phyloP scores from a whole-genome alignment of 768 basidiomycete species.

The Auricularia sp. region DNA sequence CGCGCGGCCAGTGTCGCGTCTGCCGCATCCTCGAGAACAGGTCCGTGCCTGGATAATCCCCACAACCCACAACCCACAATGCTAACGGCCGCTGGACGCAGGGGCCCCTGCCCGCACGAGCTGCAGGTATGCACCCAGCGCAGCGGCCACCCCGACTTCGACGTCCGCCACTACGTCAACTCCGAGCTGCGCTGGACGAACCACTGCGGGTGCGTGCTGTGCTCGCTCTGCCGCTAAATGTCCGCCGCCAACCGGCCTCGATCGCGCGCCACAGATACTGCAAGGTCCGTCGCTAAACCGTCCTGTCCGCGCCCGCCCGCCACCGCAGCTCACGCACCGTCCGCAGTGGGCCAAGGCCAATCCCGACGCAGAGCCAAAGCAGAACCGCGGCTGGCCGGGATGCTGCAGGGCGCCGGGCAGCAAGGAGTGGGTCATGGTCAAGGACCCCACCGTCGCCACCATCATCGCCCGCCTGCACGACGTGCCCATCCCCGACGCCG shows the following conservation, averaged over 20 bases:
- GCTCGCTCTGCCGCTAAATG: not conserved
- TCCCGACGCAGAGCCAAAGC: conserved; percentile 39
- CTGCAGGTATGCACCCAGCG: conserved; percentile 61
- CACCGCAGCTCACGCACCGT: conserved; percentile 4
- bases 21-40: conserved; percentile 70
- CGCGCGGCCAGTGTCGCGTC: conserved; percentile 59
- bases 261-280: conserved; percentile 71
- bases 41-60: conserved; percentile 7
- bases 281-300: conserved; percentile 43
- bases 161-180: conserved; percentile 72
- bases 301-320: not conserved
- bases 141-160: conserved; percentile 60
- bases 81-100: conserved; percentile 9
- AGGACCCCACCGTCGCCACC: conserved; percentile 73
- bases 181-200: conserved; percentile 57
- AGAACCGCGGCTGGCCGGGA: conserved; percentile 77
- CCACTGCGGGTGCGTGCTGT: conserved; percentile 3
- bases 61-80: not conserved
- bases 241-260: conserved; percentile 57
- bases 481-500: conserved; percentile 60
- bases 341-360: conserved; percentile 61
- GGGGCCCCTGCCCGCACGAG: conserved; percentile 10
- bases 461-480: conserved; percentile 42
- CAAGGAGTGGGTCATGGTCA: conserved; percentile 68
- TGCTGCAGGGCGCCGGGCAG: conserved; percentile 70